These are phyloP conservation scores for Stemphylium beticola DNA, from an alignment of 2,329 filamentous ascomycete genomes.

Conservation along the genomic window DNA sequence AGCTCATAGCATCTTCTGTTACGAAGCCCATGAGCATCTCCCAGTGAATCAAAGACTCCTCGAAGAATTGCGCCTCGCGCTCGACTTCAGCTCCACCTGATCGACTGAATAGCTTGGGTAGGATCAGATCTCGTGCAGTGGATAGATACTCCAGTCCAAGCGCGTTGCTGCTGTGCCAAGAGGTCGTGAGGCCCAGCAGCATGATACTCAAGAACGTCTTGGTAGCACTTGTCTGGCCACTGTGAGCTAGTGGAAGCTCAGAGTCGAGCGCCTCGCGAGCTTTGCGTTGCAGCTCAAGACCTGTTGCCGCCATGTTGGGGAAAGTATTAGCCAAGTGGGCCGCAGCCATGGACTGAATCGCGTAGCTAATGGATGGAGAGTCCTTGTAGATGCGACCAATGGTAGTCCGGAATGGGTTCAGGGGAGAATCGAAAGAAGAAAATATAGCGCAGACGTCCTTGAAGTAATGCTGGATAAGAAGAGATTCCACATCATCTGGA, in stretches of 20 bases:
- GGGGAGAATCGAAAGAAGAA: constrained; percentile 68
- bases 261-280: constrained; percentile 59
- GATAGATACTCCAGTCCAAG: constrained; percentile 62
- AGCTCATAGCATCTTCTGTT: constrained; percentile 50
- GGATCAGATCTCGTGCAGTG: constrained; percentile 52
- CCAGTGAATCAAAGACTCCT: constrained; percentile 64
- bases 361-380: constrained; percentile 65
- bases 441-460: constrained; percentile 66
- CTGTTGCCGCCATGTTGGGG: constrained; percentile 59
- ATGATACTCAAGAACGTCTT: constrained; percentile 64
- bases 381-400: constrained; percentile 64
- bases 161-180: constrained; percentile 64
- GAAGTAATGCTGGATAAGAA: constrained; percentile 69
- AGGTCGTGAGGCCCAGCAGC: constrained; percentile 64
- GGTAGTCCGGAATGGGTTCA: constrained; percentile 67
- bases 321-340: constrained; percentile 66
- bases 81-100: constrained; percentile 41
- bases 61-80: constrained; percentile 57
- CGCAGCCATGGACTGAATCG: constrained; percentile 69
- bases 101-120: constrained; percentile 52
- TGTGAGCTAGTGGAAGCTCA: constrained; percentile 55
- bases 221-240: constrained; percentile 50
- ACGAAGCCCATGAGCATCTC: constrained; percentile 65
- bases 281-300: constrained; percentile 59
- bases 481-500: constrained; percentile 58